phyloP scores from a whole-genome alignment of 139 green algal species.

The Coelastrella sp. region DNA sequence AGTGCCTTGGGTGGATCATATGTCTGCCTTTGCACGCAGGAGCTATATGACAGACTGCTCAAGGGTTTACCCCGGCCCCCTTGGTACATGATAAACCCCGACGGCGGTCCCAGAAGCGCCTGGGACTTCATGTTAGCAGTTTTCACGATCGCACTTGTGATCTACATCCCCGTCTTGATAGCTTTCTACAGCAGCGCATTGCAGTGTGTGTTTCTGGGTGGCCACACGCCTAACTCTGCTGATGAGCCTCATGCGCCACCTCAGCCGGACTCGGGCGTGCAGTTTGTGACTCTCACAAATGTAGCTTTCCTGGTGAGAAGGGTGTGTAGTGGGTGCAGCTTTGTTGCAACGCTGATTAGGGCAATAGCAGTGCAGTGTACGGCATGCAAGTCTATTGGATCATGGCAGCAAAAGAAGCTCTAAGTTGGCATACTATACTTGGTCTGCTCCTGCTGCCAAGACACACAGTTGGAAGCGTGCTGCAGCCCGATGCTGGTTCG shows the following conservation, averaged over 20 bases:
- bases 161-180: constrained; percentile 30
- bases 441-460: too few relatives aligned
- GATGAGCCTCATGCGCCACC: neutral
- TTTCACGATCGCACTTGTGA: constrained; percentile 6
- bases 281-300: constrained; percentile 37
- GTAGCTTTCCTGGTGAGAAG: constrained; percentile 30
- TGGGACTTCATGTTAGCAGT: constrained; percentile 24
- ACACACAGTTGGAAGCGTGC: too few relatives aligned
- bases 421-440: too few relatives aligned
- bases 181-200: neutral
- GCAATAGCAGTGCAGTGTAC: too few relatives aligned
- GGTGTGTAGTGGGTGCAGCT: neutral
- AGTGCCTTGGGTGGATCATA: neutral
- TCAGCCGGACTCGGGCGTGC: neutral
- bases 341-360: too few relatives aligned
- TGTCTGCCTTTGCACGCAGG: neutral
- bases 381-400: too few relatives aligned
- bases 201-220: neutral
- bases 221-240: neutral
- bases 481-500: too few relatives aligned
- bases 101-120: neutral
- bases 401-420: too few relatives aligned
- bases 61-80: neutral
- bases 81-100: constrained; percentile 41
- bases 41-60: constrained; percentile 7